phyloP scores from a whole-genome alignment of 176 grass and related monocot species.

The Puya raimondii region DNA sequence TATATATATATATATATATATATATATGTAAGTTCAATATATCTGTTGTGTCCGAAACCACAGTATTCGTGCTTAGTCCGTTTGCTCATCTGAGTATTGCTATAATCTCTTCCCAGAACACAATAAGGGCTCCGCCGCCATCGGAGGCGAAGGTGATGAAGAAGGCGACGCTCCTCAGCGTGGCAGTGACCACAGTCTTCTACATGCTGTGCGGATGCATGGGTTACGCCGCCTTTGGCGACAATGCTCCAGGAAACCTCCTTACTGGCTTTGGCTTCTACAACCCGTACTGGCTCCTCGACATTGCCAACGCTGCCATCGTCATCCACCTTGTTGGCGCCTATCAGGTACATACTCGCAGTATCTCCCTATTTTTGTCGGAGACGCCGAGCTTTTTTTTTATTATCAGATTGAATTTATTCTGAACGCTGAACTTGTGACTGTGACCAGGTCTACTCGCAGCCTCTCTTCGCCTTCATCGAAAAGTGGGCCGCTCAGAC shows the following conservation, averaged over 20 bases:
- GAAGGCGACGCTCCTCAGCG: slow-evolving; percentile 55
- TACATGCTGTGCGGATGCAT: slow-evolving; percentile 86
- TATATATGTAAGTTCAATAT: no score
- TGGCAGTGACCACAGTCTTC: slow-evolving; percentile 62
- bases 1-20: no score
- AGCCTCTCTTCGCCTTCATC: slow-evolving; percentile 79
- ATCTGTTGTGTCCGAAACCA: no score
- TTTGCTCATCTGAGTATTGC: no score
- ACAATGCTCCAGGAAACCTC: slow-evolving; percentile 64
- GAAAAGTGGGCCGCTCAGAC: slow-evolving; percentile 35
- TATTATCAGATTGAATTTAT: no score
- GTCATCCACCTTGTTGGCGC: slow-evolving; percentile 76
- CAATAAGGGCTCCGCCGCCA: slow-evolving; percentile 62
- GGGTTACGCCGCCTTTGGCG: slow-evolving; percentile 88
- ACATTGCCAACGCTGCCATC: slow-evolving; percentile 81
- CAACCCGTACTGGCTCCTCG: slow-evolving; percentile 87
- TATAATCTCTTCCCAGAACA: slow-evolving; percentile 32
- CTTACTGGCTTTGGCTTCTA: slow-evolving; percentile 89
- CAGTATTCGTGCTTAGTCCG: no score
- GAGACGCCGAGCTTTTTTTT: no score
- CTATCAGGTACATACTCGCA: neutral
- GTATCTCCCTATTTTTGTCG: no score
- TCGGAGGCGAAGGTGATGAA: slow-evolving; percentile 79
- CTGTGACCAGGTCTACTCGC: slow-evolving; percentile 51
- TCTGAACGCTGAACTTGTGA: no score